Evolutionary conservation across 2,329 filamentous ascomycete genomes (phyloP), one percentile per base, ranked within the genome.

Genomic region (Trichoderma simmonsii): DNA sequence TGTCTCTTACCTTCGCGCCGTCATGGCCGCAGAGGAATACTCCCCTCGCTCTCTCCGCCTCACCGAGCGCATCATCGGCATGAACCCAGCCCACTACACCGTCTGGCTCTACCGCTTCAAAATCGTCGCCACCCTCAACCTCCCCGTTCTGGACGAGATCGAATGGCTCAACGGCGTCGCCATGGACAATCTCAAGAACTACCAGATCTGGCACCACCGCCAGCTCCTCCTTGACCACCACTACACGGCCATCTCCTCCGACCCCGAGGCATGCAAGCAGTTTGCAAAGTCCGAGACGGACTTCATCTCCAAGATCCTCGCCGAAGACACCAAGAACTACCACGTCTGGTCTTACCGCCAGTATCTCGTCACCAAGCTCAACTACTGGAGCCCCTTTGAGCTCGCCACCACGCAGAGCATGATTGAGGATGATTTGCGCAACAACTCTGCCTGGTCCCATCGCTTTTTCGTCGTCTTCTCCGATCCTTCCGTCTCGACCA

Each of bases 361-460:
- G 80, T 90, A 88, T 78, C 81, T 91, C 24, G 88, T 90, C 54
- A 83, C 84, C 66, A 89, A 89, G 78, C 82, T 92, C 86, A 91
- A 90, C 80, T 92, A 83, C 85, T 97, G 81, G 87, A 89, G 75
- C 84, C 90, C 92, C 80, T 85, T 86, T 62, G 90, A 99, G 85
- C 84, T 97, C 24, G 82, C 85, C 66, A 90, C 91, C 73, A 89
- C 93, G 39, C 92, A 96, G 79, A 82, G 83, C 51, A 87, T 97
- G 80, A 88, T 99, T 72, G 85, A 89, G 71, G 85, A 89, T 39
- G 96, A 99, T 81, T 90, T 98, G 73, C 89, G 95, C 78, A 99
- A 99, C 84, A 99, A 99, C 82, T 96, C 93, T 59, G 96, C 95
- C 18, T 99, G 96, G 96, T 97, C 95, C 75, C 95, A 99, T 85